These are phyloP conservation scores for Fusarium concolor DNA, from an alignment of 2,329 filamentous ascomycete species.

Conservation along the genomic window DNA sequence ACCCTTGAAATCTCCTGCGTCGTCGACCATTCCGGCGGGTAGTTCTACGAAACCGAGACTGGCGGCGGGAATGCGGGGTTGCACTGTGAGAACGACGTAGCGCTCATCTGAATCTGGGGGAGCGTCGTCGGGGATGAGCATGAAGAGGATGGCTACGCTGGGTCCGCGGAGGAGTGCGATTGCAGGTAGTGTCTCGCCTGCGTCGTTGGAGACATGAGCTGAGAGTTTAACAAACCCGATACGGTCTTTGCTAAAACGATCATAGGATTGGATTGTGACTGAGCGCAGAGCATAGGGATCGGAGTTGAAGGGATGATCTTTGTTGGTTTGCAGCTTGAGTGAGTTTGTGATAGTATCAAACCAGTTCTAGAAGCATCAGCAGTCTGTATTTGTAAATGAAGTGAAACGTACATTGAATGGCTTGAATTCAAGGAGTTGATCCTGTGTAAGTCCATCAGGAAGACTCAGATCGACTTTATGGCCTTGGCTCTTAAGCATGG, in stretches of 20 bases:
- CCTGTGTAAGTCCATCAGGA: slow-evolving; percentile 57
- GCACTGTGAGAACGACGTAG: slow-evolving; percentile 69
- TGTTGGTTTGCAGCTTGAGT: slow-evolving; percentile 57
- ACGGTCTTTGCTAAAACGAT: slow-evolving; percentile 60
- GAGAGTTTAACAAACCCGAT: slow-evolving; percentile 69
- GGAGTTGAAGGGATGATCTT: slow-evolving; percentile 63
- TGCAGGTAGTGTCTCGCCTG: slow-evolving; percentile 64
- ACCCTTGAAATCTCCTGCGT: slow-evolving; percentile 65
- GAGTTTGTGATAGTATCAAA: slow-evolving; percentile 59
- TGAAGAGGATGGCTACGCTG: slow-evolving; percentile 70
- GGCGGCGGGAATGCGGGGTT: slow-evolving; percentile 67
- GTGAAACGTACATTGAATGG: slow-evolving; percentile 60
- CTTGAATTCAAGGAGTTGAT: slow-evolving; percentile 59
- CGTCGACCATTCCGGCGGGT: slow-evolving; percentile 70
- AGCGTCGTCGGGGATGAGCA: slow-evolving; percentile 65
- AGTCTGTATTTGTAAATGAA: neutral
- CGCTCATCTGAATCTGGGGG: slow-evolving; percentile 57
- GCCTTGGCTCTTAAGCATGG: slow-evolving; percentile 34
- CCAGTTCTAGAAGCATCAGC: slow-evolving; percentile 58
- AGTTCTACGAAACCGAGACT: slow-evolving; percentile 67
- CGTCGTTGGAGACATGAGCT: slow-evolving; percentile 60
- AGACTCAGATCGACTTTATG: slow-evolving; percentile 57
- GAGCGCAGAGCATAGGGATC: slow-evolving; percentile 65
- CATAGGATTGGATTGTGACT: slow-evolving; percentile 65
- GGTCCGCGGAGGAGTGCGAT: slow-evolving; percentile 68